phyloP scores from a whole-genome alignment of 75 land plant species.

The Cupressus sempervirens region DNA sequence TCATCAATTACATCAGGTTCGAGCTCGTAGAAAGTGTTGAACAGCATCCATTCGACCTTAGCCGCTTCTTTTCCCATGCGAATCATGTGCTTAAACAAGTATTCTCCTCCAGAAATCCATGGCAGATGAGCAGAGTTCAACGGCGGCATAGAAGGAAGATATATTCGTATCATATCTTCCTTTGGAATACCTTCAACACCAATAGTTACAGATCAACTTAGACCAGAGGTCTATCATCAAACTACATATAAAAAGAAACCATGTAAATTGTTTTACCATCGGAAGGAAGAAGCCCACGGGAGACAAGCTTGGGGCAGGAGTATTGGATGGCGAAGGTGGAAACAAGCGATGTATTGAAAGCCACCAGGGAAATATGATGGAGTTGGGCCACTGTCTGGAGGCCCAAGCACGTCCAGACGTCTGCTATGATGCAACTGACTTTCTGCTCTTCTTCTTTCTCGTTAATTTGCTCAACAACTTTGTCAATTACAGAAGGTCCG shows the following conservation, averaged over 20 bases:
- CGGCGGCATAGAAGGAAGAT: background rate
- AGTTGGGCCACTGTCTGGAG: background rate
- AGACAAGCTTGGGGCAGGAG: background rate
- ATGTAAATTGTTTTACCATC: background rate
- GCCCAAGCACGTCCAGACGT: background rate
- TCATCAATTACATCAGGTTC: no score
- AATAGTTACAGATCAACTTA: no score
- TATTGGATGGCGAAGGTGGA: background rate
- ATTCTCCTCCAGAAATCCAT: no score
- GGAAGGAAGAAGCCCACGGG: background rate
- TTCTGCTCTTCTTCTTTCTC: background rate
- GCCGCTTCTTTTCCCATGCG: no score
- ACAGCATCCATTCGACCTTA: no score
- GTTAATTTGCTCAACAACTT: no score
- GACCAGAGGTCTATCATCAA: no score
- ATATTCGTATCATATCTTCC: background rate
- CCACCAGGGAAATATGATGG: background rate
- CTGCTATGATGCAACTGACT: background rate
- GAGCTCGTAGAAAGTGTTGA: no score
- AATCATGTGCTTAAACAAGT: no score
- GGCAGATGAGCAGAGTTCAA: no score
- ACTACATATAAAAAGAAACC: no score
- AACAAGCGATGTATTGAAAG: background rate
- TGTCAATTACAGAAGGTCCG: no score
- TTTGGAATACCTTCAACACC: slow-evolving; percentile 1